phyloP scores from a whole-genome alignment of 805 yeast species.

The Kregervanrija delftensis region DNA sequence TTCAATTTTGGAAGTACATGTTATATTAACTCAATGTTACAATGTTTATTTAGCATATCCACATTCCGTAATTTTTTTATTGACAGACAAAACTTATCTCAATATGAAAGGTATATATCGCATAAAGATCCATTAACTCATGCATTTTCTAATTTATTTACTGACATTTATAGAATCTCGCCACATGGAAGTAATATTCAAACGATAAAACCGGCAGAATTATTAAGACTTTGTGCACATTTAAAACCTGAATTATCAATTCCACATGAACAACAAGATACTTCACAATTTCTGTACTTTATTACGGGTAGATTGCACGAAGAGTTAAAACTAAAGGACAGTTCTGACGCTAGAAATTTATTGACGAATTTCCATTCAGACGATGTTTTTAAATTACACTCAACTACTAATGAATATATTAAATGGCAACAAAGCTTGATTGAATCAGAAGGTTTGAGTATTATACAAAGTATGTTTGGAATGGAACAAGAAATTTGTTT shows the following conservation, averaged over 20 bases:
- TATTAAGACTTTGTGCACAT: conserved; percentile 36
- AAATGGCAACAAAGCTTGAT: conserved; percentile 52
- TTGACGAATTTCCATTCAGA: conserved; percentile 21
- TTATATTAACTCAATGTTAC: conserved; percentile 68
- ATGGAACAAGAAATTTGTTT: conserved; percentile 66
- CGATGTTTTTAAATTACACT: conserved; percentile 17
- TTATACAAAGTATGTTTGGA: conserved; percentile 59
- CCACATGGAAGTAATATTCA: conserved; percentile 43
- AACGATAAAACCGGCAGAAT: conserved; percentile 58
- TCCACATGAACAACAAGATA: conserved; percentile 75
- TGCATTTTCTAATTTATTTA: conserved; percentile 47
- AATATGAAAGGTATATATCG: conserved; percentile 3
- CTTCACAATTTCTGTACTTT: conserved; percentile 68
- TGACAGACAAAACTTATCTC: conserved; percentile 24
- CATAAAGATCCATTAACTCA: conserved; percentile 30
- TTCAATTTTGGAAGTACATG: conserved; percentile 69
- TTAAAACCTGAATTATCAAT: conserved; percentile 62
- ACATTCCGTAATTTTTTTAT: conserved; percentile 43
- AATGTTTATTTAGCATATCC: conserved; percentile 53
- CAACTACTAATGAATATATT: conserved; percentile 40
- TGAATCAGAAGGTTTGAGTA: conserved; percentile 55
- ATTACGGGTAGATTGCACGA: conserved; percentile 62
- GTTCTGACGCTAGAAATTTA: conserved; percentile 13
- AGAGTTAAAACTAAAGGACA: conserved; percentile 37
- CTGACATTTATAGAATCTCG: conserved; percentile 37